Evolutionary conservation across 2,329 filamentous ascomycete species (phyloP).

Genomic region (Phialocephala subalpina): DNA sequence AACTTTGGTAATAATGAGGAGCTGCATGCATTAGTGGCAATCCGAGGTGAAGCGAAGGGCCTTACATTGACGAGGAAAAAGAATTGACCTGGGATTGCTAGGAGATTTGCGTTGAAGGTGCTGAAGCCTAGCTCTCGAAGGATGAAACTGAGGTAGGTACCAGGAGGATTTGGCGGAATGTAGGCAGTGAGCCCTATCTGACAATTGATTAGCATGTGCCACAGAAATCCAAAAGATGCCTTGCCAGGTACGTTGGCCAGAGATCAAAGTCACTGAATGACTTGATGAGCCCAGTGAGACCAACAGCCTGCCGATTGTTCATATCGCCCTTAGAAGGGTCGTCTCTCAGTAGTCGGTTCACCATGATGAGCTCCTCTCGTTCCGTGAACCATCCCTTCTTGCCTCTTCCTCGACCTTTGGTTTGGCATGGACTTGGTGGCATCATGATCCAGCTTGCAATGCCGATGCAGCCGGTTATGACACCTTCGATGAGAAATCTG

Average conservation of each 20-base stretch:
- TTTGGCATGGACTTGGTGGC: no score
- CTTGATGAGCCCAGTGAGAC: slow-evolving; percentile 52
- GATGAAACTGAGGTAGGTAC: slow-evolving; percentile 31
- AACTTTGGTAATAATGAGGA: no score
- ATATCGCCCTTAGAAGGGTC: slow-evolving; percentile 58
- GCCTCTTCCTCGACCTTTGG: no score
- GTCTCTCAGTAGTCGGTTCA: slow-evolving; percentile 64
- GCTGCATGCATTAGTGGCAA: no score
- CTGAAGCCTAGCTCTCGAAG: slow-evolving; percentile 31
- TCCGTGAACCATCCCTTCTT: slow-evolving; percentile 68
- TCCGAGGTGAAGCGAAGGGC: no score
- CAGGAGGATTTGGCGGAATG: slow-evolving; percentile 23
- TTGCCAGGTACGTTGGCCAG: slow-evolving; percentile 54
- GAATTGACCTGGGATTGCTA: slow-evolving; percentile 30
- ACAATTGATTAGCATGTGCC: no score
- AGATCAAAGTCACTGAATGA: slow-evolving; percentile 62
- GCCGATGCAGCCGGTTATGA: no score
- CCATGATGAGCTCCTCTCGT: slow-evolving; percentile 70
- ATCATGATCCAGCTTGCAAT: no score
- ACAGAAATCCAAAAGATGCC: slow-evolving; percentile 4
- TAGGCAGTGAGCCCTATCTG: no score
- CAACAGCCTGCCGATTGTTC: slow-evolving; percentile 57
- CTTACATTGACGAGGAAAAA: slow-evolving; percentile 39
- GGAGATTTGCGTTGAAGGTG: slow-evolving; percentile 34
- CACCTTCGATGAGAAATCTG: no score